phyloP scores from a whole-genome alignment of 2,329 filamentous ascomycete genomes.

The Exophiala xenobiotica region DNA sequence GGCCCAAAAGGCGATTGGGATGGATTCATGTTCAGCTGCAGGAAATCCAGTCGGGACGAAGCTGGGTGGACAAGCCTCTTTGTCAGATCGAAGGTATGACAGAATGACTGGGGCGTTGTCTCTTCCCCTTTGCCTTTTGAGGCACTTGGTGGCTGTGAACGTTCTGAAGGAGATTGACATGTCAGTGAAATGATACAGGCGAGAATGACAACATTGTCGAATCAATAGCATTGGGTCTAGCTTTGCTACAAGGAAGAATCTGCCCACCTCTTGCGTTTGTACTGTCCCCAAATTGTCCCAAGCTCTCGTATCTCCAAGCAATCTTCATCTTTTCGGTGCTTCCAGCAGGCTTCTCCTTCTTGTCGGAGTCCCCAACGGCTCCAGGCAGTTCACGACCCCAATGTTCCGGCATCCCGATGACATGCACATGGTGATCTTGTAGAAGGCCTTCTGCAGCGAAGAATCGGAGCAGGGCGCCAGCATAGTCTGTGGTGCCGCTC shows the following conservation, averaged over 20 bases:
- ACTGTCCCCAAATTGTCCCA: conserved; percentile 67
- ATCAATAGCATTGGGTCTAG: conserved; percentile 24
- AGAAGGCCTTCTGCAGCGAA: conserved; percentile 91
- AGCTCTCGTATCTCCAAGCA: conserved; percentile 90
- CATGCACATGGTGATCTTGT: conserved; percentile 85
- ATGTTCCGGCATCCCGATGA: conserved; percentile 73
- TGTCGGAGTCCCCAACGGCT: conserved; percentile 54
- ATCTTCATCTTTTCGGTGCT: conserved; percentile 89
- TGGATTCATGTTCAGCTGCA: conserved; percentile 43
- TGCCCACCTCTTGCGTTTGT: conserved; percentile 61
- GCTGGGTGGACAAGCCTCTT: conserved; percentile 62
- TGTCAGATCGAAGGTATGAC: conserved; percentile 70
- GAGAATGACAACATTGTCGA: conserved; percentile 2
- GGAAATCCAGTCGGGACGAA: conserved; percentile 53
- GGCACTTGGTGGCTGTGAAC: conserved; percentile 35
- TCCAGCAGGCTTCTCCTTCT: conserved; percentile 45
- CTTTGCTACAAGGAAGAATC: conserved; percentile 23
- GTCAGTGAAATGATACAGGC: conserved; percentile 12
- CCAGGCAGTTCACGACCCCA: conserved; percentile 87
- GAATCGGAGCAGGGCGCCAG: conserved; percentile 77
- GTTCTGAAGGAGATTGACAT: conserved; percentile 27
- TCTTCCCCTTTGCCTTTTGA: conserved; percentile 43
- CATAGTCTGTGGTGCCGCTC: conserved; percentile 90
- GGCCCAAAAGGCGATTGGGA: conserved; percentile 59
- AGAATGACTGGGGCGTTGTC: conserved; percentile 51